Percentiles rank a stretch among this genome's conserved stretches.
Evolutionary conservation across 176 grass and related monocot species (phyloP).

Genomic region (Puya raimondii): DNA sequence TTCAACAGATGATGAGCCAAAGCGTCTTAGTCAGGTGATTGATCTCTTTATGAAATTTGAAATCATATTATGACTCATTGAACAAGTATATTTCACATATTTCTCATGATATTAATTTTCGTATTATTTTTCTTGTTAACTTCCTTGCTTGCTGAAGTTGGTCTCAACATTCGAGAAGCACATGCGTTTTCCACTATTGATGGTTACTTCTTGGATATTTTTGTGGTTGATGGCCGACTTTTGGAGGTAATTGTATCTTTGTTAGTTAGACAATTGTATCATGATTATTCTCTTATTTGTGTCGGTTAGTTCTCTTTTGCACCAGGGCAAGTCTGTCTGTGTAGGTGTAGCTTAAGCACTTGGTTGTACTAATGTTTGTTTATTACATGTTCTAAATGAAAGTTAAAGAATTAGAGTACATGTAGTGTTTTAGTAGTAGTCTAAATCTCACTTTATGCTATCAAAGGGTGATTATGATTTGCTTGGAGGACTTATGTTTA

Average conservation of each 20-base stretch:
- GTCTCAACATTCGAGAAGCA: conserved; percentile 92
- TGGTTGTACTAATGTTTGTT: too few relatives aligned
- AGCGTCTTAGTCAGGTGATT: not conserved
- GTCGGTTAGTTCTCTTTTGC: too few relatives aligned
- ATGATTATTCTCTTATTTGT: too few relatives aligned
- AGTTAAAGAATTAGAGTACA: too few relatives aligned
- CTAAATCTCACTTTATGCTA: too few relatives aligned
- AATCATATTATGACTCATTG: not conserved
- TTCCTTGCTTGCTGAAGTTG: conserved; percentile 58
- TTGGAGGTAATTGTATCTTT: conserved; percentile 36
- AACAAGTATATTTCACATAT: not conserved
- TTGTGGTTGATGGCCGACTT: conserved; percentile 71
- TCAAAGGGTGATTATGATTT: too few relatives aligned
- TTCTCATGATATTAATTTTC: not conserved
- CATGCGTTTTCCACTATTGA: conserved; percentile 83
- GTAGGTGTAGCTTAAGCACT: too few relatives aligned
- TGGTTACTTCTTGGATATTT: conserved; percentile 71
- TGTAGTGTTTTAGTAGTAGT: too few relatives aligned
- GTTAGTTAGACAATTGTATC: too few relatives aligned
- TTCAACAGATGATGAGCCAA: not conserved
- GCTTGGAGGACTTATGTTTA: too few relatives aligned
- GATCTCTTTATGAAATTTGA: not conserved
- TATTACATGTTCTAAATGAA: too few relatives aligned
- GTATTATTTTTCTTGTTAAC: conserved; percentile 33
- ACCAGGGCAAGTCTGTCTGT: too few relatives aligned